Evolutionary conservation across 345 rosid genomes (phyloP).

Genomic region (Bruguiera parviflora): DNA sequence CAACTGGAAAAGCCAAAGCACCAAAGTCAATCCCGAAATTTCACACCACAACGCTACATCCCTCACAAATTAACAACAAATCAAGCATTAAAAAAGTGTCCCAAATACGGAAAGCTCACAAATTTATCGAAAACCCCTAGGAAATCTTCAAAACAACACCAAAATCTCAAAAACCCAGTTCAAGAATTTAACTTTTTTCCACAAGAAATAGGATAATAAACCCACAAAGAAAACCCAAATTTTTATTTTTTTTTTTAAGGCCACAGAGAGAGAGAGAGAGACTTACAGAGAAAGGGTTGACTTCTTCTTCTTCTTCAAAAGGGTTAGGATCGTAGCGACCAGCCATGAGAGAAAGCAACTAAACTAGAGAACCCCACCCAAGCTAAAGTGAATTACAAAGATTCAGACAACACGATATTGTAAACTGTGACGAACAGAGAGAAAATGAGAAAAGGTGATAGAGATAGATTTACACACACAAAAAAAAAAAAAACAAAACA

Average conservation of each 20-base stretch:
- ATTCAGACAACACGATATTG: neutral
- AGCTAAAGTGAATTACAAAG: neutral
- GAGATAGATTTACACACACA: neutral
- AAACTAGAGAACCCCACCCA: neutral
- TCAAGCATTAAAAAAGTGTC: neutral
- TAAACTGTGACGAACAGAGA: neutral
- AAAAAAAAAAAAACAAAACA: too few species aligned
- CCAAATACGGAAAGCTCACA: neutral
- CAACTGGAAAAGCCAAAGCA: neutral
- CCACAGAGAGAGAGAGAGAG: constrained; percentile 13
- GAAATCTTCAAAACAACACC: neutral
- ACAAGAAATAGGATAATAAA: neutral
- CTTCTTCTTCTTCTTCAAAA: constrained; percentile 83
- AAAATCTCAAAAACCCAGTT: constrained; percentile 3
- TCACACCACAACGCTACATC: neutral
- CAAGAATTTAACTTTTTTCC: constrained; percentile 1
- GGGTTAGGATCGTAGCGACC: constrained; percentile 82
- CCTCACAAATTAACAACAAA: neutral
- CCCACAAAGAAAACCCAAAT: neutral
- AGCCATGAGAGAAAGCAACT: constrained; percentile 46
- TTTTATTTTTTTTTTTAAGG: too few species aligned
- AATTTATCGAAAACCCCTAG: neutral
- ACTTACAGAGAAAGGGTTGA: constrained; percentile 91
- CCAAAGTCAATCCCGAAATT: constrained; percentile 5
- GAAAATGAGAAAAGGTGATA: neutral